Percentiles rank a stretch among this genome's conserved stretches.
Conservation (phyloP, 768 basidiomycete species). For the Calocera cornea region DNA sequence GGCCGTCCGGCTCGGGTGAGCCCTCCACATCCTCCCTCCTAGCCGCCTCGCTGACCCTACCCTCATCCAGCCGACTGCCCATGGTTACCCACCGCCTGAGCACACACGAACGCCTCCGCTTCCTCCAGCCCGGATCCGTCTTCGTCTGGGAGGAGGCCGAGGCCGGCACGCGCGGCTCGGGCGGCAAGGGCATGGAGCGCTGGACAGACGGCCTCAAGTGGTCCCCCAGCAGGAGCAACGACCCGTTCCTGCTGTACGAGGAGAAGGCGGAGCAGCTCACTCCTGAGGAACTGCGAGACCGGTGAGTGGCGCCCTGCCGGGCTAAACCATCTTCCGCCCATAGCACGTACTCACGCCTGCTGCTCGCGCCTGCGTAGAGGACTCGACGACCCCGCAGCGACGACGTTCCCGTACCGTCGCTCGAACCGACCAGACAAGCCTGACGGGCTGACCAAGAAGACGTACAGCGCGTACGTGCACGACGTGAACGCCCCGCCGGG, state of each 20-base stretch:
- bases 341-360: background rate
- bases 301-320: background rate
- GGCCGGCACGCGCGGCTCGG: constrained; percentile 29
- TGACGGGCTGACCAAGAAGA: constrained; percentile 71
- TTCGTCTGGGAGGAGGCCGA: constrained; percentile 82
- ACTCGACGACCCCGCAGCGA: constrained; percentile 18
- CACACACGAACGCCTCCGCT: constrained; percentile 47
- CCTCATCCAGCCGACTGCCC: constrained; percentile 42
- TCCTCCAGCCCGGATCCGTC: constrained; percentile 56
- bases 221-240: constrained; percentile 23
- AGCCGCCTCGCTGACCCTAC: background rate
- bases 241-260: constrained; percentile 72
- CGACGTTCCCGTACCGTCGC: constrained; percentile 38
- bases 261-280: constrained; percentile 66
- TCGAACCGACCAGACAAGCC: constrained; percentile 68
- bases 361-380: background rate
- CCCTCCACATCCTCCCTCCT: background rate
- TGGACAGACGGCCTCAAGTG: constrained; percentile 81
- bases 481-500: background rate
- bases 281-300: constrained; percentile 39
- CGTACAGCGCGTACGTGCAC: constrained; percentile 37
- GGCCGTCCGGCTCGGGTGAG: constrained; percentile 43
- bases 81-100: constrained; percentile 57
- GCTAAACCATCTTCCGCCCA: background rate
- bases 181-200: constrained; percentile 33